These are phyloP conservation scores for Sclerotinia subarctica DNA, from an alignment of 2,329 filamentous ascomycete species.

Conservation along the genomic window DNA sequence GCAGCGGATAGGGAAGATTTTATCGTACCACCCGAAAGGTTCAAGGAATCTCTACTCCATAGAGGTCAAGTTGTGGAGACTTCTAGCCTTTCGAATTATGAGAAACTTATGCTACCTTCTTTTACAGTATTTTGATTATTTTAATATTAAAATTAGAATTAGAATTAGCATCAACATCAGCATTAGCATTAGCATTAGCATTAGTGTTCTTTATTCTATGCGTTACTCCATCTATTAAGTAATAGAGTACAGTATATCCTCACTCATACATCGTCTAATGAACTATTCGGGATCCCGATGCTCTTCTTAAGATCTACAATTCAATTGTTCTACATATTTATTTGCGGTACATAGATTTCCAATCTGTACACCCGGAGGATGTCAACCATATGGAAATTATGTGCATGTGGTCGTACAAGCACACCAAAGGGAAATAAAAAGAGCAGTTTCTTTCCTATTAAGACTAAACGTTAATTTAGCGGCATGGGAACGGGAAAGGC, in stretches of 20 bases:
- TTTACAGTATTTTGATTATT: not conserved
- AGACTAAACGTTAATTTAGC: not conserved
- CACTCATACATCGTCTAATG: slow-evolving; percentile 1
- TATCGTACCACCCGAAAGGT: slow-evolving; percentile 14
- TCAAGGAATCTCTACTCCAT: slow-evolving; percentile 9
- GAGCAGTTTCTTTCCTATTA: not conserved
- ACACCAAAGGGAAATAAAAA: not conserved
- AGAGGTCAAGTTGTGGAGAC: slow-evolving; percentile 6
- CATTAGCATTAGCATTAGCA: not conserved
- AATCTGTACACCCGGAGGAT: slow-evolving; percentile 9
- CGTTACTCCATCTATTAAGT: not conserved
- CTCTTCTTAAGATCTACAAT: not conserved
- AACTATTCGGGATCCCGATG: not conserved
- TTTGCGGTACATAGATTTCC: slow-evolving; percentile 6
- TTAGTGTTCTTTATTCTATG: not conserved
- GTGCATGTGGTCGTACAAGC: slow-evolving; percentile 1
- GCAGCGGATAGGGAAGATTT: slow-evolving; percentile 11
- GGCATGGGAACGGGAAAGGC: slow-evolving; percentile 28
- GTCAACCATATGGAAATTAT: slow-evolving; percentile 16
- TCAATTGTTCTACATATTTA: slow-evolving; percentile 1
- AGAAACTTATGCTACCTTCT: not conserved
- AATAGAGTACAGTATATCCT: slow-evolving; percentile 6
- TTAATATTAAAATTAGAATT: not conserved
- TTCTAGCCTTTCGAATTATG: slow-evolving; percentile 17
- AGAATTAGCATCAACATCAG: not conserved